These are phyloP conservation scores for Penicillium lividum DNA, from an alignment of 495 filamentous ascomycete genomes.

Conservation along the genomic window DNA sequence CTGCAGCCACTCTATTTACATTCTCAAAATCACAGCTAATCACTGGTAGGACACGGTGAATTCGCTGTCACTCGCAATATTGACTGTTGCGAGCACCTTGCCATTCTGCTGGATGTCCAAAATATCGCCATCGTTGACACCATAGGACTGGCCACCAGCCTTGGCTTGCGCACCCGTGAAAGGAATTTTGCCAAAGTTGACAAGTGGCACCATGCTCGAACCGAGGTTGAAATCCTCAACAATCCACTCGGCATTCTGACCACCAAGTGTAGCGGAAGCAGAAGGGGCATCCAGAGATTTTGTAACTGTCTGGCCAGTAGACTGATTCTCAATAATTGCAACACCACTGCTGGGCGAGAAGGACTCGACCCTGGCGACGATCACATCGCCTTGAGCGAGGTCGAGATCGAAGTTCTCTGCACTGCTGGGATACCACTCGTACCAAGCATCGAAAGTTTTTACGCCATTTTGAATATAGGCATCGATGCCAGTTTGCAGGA, in stretches of 20 bases:
- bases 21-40: neutral
- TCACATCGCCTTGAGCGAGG: conserved; percentile 55
- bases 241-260: conserved; percentile 64
- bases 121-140: conserved; percentile 18
- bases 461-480: conserved; percentile 46
- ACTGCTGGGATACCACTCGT: conserved; percentile 63
- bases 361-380: conserved; percentile 55
- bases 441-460: conserved; percentile 58
- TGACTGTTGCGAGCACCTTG: conserved; percentile 48
- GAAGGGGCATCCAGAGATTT: conserved; percentile 48
- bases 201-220: conserved; percentile 49
- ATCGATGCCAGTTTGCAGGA: conserved; percentile 64
- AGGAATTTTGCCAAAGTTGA: conserved; percentile 52
- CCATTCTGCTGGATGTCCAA: conserved; percentile 55
- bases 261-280: conserved; percentile 36
- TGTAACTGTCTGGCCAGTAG: conserved; percentile 54
- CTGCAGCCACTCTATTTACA: conserved; percentile 1
- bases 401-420: conserved; percentile 57
- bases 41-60: conserved; percentile 35
- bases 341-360: conserved; percentile 49
- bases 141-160: conserved; percentile 28
- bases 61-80: conserved; percentile 38
- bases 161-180: conserved; percentile 49
- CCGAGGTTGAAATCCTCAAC: conserved; percentile 62
- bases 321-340: conserved; percentile 57